Percentiles rank a stretch among this genome's conserved stretches.
Conservation (phyloP, 202 grass and related monocot species). For the Cymbopogon flexuosus region DNA sequence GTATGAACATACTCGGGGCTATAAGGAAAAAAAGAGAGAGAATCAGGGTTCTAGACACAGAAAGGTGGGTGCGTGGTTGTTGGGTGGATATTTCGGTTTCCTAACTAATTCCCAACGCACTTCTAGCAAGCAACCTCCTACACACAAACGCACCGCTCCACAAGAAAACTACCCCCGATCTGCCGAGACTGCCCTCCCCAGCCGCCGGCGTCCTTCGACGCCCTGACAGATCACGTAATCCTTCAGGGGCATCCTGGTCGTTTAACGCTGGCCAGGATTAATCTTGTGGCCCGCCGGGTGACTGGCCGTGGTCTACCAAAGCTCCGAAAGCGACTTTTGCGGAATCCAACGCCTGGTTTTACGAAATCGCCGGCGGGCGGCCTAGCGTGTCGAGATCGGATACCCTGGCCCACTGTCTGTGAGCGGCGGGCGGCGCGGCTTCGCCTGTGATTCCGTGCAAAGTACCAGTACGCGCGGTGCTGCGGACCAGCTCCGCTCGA, state of each 20-base stretch:
- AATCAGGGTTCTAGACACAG: neutral
- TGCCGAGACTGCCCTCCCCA: slow-evolving; percentile 5
- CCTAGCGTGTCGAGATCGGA: neutral
- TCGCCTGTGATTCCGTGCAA: slow-evolving; percentile 22
- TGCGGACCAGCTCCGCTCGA: neutral
- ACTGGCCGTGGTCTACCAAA: slow-evolving; percentile 11
- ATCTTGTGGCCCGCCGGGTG: slow-evolving; percentile 32
- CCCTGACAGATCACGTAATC: neutral
- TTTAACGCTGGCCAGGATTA: neutral
- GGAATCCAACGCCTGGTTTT: neutral
- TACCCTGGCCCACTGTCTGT: slow-evolving; percentile 12
- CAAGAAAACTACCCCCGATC: neutral
- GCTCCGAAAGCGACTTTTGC: slow-evolving; percentile 36
- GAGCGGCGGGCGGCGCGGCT: neutral
- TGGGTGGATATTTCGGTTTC: slow-evolving; percentile 54
- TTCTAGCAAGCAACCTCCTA: slow-evolving; percentile 38
- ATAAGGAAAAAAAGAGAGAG: neutral
- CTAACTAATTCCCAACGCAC: slow-evolving; percentile 51
- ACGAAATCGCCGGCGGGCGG: neutral
- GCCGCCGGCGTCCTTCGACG: neutral
- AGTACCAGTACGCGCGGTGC: neutral
- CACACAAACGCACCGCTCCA: neutral
- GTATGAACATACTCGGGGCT: neutral
- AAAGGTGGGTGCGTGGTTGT: slow-evolving; percentile 38
- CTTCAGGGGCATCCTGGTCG: neutral